These are phyloP conservation scores for Botrytis fabae DNA, from an alignment of 2,329 filamentous ascomycete species.

Conservation along the genomic window DNA sequence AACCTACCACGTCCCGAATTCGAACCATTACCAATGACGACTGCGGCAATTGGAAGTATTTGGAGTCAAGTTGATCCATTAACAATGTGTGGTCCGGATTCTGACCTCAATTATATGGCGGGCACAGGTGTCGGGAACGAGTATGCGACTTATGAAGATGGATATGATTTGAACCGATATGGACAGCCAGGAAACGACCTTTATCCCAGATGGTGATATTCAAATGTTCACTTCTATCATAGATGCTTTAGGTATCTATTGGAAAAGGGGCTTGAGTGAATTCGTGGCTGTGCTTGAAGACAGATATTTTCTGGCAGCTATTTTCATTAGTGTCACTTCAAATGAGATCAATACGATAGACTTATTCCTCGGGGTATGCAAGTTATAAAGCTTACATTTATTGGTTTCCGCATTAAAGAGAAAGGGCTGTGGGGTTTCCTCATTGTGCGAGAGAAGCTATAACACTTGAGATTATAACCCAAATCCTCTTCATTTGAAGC, in stretches of 20 bases:
- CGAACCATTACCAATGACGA: not conserved
- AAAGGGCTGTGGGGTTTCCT: not conserved
- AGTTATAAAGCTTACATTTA: not conserved
- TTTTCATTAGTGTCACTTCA: not conserved
- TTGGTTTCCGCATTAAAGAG: not conserved
- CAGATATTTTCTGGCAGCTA: not conserved
- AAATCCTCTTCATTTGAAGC: not conserved
- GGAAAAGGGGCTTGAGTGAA: not conserved
- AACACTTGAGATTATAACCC: not conserved
- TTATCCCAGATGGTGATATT: conserved; percentile 2
- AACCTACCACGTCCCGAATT: not conserved
- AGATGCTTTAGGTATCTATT: not conserved
- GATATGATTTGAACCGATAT: not conserved
- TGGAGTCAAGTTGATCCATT: not conserved
- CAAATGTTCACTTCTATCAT: not conserved
- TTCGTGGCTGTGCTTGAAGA: not conserved
- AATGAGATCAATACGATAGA: not conserved
- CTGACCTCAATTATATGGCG: not conserved
- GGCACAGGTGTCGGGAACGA: not conserved
- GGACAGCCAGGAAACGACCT: not conserved
- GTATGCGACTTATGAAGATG: not conserved
- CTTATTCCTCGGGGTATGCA: not conserved
- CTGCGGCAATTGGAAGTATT: not conserved
- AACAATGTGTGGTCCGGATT: not conserved
- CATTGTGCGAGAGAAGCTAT: not conserved